Percentiles rank a stretch among this genome's conserved stretches.
These are phyloP conservation scores for Ogataea thermomethanolica DNA, from an alignment of 805 yeast species.

Conservation along the genomic window DNA sequence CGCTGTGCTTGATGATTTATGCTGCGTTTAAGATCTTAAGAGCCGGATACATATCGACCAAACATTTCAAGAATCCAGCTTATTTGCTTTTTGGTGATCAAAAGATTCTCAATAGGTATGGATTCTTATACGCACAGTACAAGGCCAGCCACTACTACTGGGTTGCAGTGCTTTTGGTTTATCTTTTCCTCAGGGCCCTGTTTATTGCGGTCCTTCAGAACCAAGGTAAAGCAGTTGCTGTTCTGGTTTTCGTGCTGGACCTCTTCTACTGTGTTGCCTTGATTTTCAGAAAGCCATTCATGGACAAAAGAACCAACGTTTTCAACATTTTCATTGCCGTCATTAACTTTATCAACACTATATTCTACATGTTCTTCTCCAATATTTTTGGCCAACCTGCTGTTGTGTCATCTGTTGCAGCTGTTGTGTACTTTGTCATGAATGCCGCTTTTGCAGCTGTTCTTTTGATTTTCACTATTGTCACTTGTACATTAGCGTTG, in stretches of 20 bases:
- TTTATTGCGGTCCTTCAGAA: conserved; percentile 83
- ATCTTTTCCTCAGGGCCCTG: conserved; percentile 69
- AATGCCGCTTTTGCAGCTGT: conserved; percentile 87
- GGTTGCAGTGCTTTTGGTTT: conserved; percentile 59
- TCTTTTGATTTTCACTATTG: conserved; percentile 78
- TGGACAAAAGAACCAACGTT: conserved; percentile 93
- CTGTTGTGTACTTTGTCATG: conserved; percentile 80
- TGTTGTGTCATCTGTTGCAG: conserved; percentile 89
- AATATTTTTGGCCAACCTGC: conserved; percentile 78
- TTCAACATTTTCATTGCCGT: conserved; percentile 84
- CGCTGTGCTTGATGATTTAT: conserved; percentile 57
- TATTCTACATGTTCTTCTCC: conserved; percentile 87
- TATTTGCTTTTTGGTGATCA: conserved; percentile 84
- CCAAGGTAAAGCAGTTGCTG: conserved; percentile 78
- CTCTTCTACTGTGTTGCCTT: conserved; percentile 61
- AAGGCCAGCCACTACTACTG: conserved; percentile 86
- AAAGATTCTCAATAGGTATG: conserved; percentile 76
- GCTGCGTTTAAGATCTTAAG: conserved; percentile 72
- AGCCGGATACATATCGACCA: conserved; percentile 69
- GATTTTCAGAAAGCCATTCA: conserved; percentile 77
- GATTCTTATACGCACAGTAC: conserved; percentile 88
- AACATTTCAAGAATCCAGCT: conserved; percentile 85
- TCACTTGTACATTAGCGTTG: conserved; percentile 82
- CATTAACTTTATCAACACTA: conserved; percentile 74
- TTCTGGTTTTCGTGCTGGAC: conserved; percentile 73